Percentiles rank a stretch among this genome's conserved stretches.
Conservation (phyloP, 2,329 filamentous ascomycete genomes). For the Didymella lethalis region DNA sequence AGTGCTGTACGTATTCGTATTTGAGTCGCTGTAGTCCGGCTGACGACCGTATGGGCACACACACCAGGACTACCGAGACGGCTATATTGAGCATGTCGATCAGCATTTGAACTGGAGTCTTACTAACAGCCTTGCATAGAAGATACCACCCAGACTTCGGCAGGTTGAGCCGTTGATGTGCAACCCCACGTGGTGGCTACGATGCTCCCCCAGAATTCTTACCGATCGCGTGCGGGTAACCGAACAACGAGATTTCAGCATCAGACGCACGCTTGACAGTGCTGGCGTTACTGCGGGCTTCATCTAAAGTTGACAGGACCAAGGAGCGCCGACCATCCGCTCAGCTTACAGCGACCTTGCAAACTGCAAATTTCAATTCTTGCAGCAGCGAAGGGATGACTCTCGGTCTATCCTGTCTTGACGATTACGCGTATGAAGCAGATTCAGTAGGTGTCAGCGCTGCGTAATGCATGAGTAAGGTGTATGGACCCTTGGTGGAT, state of each 20-base stretch:
- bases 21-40: background rate
- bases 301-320: background rate
- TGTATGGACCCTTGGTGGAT: slow-evolving; percentile 1
- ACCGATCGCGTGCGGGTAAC: background rate
- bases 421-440: background rate
- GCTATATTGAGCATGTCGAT: background rate
- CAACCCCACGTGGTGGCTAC: slow-evolving; percentile 7
- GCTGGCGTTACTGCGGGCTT: background rate
- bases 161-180: background rate
- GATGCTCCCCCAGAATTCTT: slow-evolving; percentile 15
- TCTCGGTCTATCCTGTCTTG: background rate
- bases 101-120: background rate
- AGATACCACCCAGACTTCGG: slow-evolving; percentile 5
- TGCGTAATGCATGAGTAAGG: slow-evolving; percentile 13
- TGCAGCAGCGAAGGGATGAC: slow-evolving; percentile 3
- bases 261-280: slow-evolving; percentile 2
- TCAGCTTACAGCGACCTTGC: slow-evolving; percentile 4
- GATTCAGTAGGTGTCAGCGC: slow-evolving; percentile 1
- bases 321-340: slow-evolving; percentile 2
- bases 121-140: background rate
- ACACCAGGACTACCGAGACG: too few species aligned
- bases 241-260: slow-evolving; percentile 11
- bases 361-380: background rate
- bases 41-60: background rate
- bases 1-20: background rate